Evolutionary conservation across 306 rosid species (phyloP), one percentile per base, ranked within the genome.

Genomic region (Vigna mungo): DNA sequence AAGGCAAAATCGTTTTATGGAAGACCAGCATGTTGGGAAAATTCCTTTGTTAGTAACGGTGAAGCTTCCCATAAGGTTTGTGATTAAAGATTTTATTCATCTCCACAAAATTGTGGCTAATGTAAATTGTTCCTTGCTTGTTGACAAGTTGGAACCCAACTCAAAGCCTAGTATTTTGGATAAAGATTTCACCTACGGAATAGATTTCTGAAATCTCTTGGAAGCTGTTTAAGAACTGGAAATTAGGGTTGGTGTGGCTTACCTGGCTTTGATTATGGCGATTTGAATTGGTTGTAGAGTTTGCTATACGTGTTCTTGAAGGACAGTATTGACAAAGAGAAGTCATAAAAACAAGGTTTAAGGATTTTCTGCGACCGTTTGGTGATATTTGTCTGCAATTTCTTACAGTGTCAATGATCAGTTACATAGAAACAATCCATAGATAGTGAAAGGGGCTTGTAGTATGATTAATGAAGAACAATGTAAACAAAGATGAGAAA

Each of bases 31-130:
- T 3, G 7, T 14, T 0, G 72, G 75, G 12, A 39, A 13, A 0
- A 84, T 90, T 41, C 89, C 86, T 17, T 59, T 90, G 78, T 61
- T 76, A 1, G 63, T 90, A 3, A 7, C 1, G 11, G 85, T 78
- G 37, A 78, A 66, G 43, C 84, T 79, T 60, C 92, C 90, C 4
- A 43, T 87, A 6, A 83, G 62, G 46, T 7, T 86, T 37, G 76
- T 86, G 56, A 2, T 86, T 8, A 30, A 34, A n/a, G 71, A 77
- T 0, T 0, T 81, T 6, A 6, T 59, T 63, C 70, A 64, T 4
- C 10, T 84, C 63, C 80, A 11, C 80, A 49, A 62, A 21, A 2
- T 90, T 46, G 43, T 9, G 6, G 83, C 78, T 4, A 0, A 32
- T 20, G 84, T 82, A 1, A 84, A 85, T 70, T 84, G 87, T 68